Base-by-base conservation (phyloP, 176 grass and related monocot species). In the Otatea glauca region DNA sequence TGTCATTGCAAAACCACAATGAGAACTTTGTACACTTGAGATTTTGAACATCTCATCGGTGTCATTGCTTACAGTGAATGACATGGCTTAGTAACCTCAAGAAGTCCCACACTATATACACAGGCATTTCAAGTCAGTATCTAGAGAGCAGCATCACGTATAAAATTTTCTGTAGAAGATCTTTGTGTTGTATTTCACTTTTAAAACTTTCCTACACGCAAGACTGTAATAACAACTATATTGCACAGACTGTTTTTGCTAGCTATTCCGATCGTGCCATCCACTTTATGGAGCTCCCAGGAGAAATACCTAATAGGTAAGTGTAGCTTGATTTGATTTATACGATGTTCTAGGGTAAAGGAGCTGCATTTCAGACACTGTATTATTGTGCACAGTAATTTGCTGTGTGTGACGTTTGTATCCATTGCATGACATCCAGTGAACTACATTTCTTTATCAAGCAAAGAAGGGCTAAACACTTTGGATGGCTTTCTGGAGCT, bases 231-330 rank as follows among this genome's bases (percentile, higher is more conserved):
- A 58, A 72, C 23, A 72, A 72, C 3, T 82, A 20, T 20, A 69
- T 12, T 24, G 37, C 47, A 49, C 87, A 98, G 93, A 90, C 83
- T 92, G 93, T 98, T 64, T 98, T 98, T 95, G 80, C 96, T 44
- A 91, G 87, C 85, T 98, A 98, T 75, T 75, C 93, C 2, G 89
- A 90, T 65, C 93, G 88, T 67, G 88, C 89, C 44, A 86, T 98
- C 68, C 93, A 95, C 77, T 98, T 95, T 32, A 98, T 98, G 96
- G 96, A 98, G 81, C 96, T 98, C 54, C 96, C 96, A 67, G 96
- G 96, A 68, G 96, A 98, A 85, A 92, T 98, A 85, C 96, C 96
- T 27, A 98, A 93, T 73, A 98, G 96, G 96, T 82, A 79, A 83
- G 49, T 89, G 20, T 72, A 65, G 42, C 45, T 60, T 76, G 14